These are phyloP conservation scores for Cercospora nicotianae DNA, from an alignment of 2,329 filamentous ascomycete species.

Conservation along the genomic window DNA sequence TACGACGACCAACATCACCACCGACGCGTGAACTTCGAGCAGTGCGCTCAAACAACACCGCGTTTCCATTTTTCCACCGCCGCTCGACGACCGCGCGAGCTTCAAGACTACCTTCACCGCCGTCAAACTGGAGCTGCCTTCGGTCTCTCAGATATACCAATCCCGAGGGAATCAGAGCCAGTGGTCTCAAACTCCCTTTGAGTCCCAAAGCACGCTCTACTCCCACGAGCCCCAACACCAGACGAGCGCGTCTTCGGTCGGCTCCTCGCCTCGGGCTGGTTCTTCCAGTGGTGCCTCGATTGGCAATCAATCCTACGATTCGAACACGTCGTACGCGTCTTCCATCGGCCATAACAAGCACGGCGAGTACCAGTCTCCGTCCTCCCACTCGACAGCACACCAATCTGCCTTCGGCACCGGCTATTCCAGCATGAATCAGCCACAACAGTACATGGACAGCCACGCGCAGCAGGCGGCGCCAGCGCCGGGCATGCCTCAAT, in stretches of 20 bases:
- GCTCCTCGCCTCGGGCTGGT: constrained; percentile 72
- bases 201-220: constrained; percentile 62
- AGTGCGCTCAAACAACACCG: neutral
- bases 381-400: constrained; percentile 59
- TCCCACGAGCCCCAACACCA: constrained; percentile 57
- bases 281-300: constrained; percentile 65
- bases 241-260: constrained; percentile 65
- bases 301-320: constrained; percentile 47
- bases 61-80: neutral
- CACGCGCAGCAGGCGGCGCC: constrained; percentile 68
- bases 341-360: constrained; percentile 46
- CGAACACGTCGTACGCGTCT: constrained; percentile 58
- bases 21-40: constrained; percentile 4
- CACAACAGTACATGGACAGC: constrained; percentile 75
- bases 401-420: constrained; percentile 22
- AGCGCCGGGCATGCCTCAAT: constrained; percentile 71
- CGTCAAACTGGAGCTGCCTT: constrained; percentile 94
- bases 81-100: constrained; percentile 26
- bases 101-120: constrained; percentile 42
- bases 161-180: constrained; percentile 72
- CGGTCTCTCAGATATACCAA: constrained; percentile 73
- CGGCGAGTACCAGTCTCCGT: constrained; percentile 68
- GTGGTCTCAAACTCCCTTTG: constrained; percentile 68
- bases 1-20: constrained; percentile 4
- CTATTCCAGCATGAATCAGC: constrained; percentile 74